Evolutionary conservation across 768 basidiomycete genomes (phyloP).

Genomic region (Astraeus odoratus): DNA sequence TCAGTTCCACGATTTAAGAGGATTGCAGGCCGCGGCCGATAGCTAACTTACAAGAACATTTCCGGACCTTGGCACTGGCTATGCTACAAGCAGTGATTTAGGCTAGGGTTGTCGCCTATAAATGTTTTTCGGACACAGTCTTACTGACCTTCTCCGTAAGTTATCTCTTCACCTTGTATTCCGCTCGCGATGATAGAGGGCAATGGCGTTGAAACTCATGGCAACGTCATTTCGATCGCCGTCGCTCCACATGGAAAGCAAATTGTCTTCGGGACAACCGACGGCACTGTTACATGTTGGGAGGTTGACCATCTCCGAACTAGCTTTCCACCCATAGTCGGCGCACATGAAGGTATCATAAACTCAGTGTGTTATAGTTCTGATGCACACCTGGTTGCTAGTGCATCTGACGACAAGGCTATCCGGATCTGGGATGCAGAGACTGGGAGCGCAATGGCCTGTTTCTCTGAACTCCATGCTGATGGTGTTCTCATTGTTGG

Average conservation of each 20-base stretch:
- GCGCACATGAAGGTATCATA: conserved; percentile 12
- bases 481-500: conserved; percentile 1
- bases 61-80: too few species aligned
- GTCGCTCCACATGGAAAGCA: conserved; percentile 1
- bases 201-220: too few species aligned
- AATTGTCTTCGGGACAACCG: conserved; percentile 1
- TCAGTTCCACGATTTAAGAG: too few species aligned
- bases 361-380: conserved; percentile 3
- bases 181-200: too few species aligned
- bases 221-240: not conserved
- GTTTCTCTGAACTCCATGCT: not conserved
- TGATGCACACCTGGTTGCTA: not conserved
- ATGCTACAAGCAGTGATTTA: too few species aligned
- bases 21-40: too few species aligned
- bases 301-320: not conserved
- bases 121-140: too few species aligned
- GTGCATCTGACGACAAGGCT: conserved; percentile 6
- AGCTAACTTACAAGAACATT: too few species aligned
- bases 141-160: too few species aligned
- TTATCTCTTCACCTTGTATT: too few species aligned
- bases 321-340: not conserved
- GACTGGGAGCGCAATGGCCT: not conserved
- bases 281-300: conserved; percentile 2
- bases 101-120: too few species aligned
- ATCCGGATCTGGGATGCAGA: conserved; percentile 8